Evolutionary conservation across 495 filamentous ascomycete species (phyloP), one percentile per base, ranked within the genome.

Genomic region (Aspergillus asperescens): DNA sequence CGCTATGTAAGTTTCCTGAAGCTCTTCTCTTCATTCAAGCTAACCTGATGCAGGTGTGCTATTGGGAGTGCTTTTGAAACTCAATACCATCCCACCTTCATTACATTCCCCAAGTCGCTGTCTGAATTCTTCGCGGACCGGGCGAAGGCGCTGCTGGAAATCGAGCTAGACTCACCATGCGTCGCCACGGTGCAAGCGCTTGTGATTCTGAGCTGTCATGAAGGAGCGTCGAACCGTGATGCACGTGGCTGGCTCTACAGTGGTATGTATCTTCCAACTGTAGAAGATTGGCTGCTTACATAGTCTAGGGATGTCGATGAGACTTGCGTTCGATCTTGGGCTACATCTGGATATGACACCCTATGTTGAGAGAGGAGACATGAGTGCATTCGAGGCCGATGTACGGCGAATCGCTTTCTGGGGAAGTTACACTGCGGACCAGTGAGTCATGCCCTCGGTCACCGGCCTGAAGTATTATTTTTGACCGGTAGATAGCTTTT

Each of bases 221-320:
- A 79, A 48, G 69, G 69, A 2, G 67, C 69, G 7, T 70, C 69
- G 0, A 77, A 72, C 45, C 67, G 71, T 5, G 76, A 79, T 59
- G 72, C 76, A 42, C 71, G 75, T 9, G 76, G 76, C 10, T 77
- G 75, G 76, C 58, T 79, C 0, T 77, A 79, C 54, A 73, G 70
- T 38, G 76, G 74, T 73, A 61, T 29, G 42, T 53, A 9, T 10
- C 18, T 1, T 18, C 10, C 3, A 19, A 4, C 25, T 25, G 5
- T 4, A 40, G 4, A 34, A 29, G 15, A 32, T 35, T 2, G n/a
- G 12, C 12, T 15, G 23, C 54, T 65, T 20, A 67, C 51, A 42
- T n/a, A 0, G 5, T 22, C 4, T 18, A 73, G 70, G 72, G 31
- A 78, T 79, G 76, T 73, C 75, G 0, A 75, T 77, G 70, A 64